A percentile compares a stretch with the other conserved stretches of the same genome.
Conservation (phyloP, 169 alveolate species). For the Neospora caninum region DNA sequence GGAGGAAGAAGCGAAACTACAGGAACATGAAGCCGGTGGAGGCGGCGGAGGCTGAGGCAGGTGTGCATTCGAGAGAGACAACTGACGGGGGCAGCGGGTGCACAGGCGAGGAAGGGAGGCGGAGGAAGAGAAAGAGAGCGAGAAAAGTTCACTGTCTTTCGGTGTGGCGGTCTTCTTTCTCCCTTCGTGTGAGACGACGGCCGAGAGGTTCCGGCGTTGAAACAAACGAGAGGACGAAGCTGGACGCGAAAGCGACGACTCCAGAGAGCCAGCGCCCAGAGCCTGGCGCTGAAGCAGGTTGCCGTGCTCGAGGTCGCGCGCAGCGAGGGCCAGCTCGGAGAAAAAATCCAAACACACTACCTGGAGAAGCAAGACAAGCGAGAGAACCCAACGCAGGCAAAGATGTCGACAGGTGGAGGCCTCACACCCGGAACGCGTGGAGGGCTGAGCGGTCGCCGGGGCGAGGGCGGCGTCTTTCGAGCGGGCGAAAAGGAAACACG, state of each 20-base stretch:
- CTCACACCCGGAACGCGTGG: neutral
- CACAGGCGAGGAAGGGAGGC: neutral
- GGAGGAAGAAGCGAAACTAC: neutral
- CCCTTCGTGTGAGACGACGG: too few species aligned
- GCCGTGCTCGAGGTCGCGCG: neutral
- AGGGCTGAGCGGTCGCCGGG: neutral
- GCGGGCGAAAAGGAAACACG: neutral
- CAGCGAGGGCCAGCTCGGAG: neutral
- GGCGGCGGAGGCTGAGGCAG: neutral
- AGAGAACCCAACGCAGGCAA: neutral
- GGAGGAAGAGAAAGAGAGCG: neutral
- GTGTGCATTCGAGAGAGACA: too few species aligned
- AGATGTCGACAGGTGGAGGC: neutral
- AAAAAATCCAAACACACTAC: slow-evolving; percentile 11
- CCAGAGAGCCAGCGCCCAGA: too few species aligned
- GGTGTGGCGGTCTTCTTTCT: neutral
- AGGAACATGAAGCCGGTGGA: neutral
- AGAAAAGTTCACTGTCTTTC: neutral
- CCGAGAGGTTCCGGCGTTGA: too few species aligned
- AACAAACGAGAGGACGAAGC: too few species aligned
- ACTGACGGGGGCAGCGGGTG: too few species aligned
- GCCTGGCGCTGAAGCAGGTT: too few species aligned
- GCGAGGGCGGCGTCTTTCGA: neutral
- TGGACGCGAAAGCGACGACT: too few species aligned
- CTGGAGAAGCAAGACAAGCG: neutral